Percentiles rank a stretch among this genome's conserved stretches.
These are phyloP conservation scores for Aspergillus ochraceoroseus DNA, from an alignment of 2,329 filamentous ascomycete genomes.

Conservation along the genomic window DNA sequence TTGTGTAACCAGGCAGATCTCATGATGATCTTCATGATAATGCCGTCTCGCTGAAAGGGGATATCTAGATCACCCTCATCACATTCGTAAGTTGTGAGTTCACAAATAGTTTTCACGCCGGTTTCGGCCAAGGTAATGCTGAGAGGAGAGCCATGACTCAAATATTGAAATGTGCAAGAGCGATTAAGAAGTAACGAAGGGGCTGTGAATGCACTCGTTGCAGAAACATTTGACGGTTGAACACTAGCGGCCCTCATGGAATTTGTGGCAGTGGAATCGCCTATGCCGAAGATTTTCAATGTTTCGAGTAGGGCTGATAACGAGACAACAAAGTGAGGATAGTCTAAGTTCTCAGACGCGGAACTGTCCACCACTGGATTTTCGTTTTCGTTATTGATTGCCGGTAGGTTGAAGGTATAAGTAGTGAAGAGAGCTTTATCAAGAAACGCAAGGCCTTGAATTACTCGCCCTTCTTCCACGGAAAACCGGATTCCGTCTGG, in stretches of 20 bases:
- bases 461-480: conserved; percentile 79
- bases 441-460: conserved; percentile 86
- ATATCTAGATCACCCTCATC: conserved; percentile 59
- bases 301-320: conserved; percentile 85
- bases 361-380: conserved; percentile 39
- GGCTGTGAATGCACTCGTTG: conserved; percentile 71
- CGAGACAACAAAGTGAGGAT: conserved; percentile 78
- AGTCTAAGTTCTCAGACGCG: conserved; percentile 34
- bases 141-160: conserved; percentile 68
- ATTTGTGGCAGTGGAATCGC: conserved; percentile 50
- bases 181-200: conserved; percentile 78
- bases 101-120: conserved; percentile 81
- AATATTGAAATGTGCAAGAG: conserved; percentile 78
- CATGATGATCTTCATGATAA: conserved; percentile 94
- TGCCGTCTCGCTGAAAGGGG: conserved; percentile 73
- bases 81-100: conserved; percentile 80
- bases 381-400: conserved; percentile 20
- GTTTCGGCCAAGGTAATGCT: conserved; percentile 81
- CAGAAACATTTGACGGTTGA: conserved; percentile 40
- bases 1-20: conserved; percentile 52
- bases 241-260: conserved; percentile 27
- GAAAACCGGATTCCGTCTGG: conserved; percentile 81
- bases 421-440: conserved; percentile 84
- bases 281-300: conserved; percentile 86
- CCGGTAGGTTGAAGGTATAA: conserved; percentile 62